These are phyloP conservation scores for Microdochium nivale DNA, from an alignment of 2,329 filamentous ascomycete genomes.

Conservation along the genomic window DNA sequence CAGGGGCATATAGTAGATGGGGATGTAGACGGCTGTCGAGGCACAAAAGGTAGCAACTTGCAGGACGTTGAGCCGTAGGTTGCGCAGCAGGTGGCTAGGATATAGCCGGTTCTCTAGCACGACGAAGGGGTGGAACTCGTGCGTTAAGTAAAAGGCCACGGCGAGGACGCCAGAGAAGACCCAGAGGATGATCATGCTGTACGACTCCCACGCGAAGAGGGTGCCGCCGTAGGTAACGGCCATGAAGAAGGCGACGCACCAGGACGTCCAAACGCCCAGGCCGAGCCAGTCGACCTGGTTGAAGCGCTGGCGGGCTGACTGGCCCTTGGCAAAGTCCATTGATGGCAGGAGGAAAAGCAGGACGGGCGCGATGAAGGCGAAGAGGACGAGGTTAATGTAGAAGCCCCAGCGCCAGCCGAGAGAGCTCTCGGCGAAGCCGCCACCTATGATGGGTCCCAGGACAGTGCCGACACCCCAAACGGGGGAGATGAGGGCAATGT, in stretches of 20 bases:
- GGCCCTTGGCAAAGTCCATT: constrained; percentile 10
- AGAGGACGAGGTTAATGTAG: not conserved
- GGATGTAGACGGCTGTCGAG: constrained; percentile 12
- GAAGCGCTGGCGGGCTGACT: constrained; percentile 16
- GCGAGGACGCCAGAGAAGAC: constrained; percentile 31
- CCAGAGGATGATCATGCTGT: constrained; percentile 34
- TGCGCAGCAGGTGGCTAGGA: constrained; percentile 28
- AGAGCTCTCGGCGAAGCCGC: not conserved
- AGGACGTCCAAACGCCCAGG: constrained; percentile 28
- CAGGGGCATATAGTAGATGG: constrained; percentile 38
- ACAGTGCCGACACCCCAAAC: constrained; percentile 3
- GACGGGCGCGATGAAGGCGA: constrained; percentile 9
- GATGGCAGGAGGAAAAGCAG: constrained; percentile 19
- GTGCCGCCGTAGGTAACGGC: constrained; percentile 39
- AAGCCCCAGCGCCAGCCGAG: constrained; percentile 1
- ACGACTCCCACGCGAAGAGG: constrained; percentile 34
- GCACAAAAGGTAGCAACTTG: constrained; percentile 25
- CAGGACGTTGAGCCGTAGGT: constrained; percentile 24
- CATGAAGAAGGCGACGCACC: constrained; percentile 31
- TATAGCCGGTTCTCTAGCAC: constrained; percentile 24
- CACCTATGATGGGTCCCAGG: not conserved
- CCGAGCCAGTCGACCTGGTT: constrained; percentile 36
- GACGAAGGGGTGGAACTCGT: constrained; percentile 32
- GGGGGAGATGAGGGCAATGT: constrained; percentile 1
- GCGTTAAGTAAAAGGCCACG: constrained; percentile 29